Base-by-base conservation (phyloP, 257 asterid genomes). In the Fraxinus quadrangulata region DNA sequence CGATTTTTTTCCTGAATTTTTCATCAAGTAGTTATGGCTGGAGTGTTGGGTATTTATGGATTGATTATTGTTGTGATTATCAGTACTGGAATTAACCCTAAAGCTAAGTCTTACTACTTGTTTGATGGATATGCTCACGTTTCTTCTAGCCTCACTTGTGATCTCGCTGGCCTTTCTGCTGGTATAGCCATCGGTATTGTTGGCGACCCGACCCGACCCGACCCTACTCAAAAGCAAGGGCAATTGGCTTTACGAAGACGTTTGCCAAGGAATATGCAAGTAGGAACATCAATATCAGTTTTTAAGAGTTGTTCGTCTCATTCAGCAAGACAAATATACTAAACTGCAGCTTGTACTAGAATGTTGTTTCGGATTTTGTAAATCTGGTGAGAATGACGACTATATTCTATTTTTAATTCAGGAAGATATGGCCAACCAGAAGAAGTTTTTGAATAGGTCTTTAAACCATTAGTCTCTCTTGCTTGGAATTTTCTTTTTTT, bases 151-250 rank as follows among this genome's bases (percentile, higher is more conserved):
- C 34, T 31, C 34, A 3, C 4, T 31, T 31, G 34, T 31, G 34
- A 3, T 31, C 34, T 31, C 34, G 34, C 34, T 31, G 34, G 34
- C 34, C 28, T 31, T 31, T 31, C 91, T 70, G 91, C 92, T 69
- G 92, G 92, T 70, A 89, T 89, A 89, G 91, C 91, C 74, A 89
- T 89, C 30, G 93, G 91, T 49, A 89, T 89, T 54, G 89, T 89
- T 8, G 93, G 93, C 26, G 28, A 26, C 28, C 28, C 28, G 28
- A 26, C 28, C 28, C 28, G 28, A 26, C 28, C 28, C 28, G 28
- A 26, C 28, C 28, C 1, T 26, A 26, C 28, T 26, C 28, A 26
- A 45, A 45, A 45, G 51, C 51, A 45, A 17, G 51, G 16, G 51
- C 3, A 12, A 45, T 45, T 45, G 17, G 54, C 54, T 13, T 13